Evolutionary conservation across 163 green algal species (phyloP).

Genomic region (Scenedesmus sp.): DNA sequence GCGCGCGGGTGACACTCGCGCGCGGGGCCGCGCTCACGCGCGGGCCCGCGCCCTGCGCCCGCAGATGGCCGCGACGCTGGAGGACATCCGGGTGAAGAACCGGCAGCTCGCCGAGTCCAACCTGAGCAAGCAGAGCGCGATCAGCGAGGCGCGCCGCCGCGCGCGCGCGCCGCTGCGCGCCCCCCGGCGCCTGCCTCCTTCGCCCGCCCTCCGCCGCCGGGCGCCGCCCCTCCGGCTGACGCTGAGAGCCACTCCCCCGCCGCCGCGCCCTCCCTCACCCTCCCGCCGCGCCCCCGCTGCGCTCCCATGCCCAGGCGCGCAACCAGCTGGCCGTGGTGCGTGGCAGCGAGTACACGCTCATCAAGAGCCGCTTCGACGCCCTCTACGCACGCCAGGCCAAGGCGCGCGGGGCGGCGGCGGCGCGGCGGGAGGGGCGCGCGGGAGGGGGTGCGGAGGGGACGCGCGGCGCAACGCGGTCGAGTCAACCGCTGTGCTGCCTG

Average conservation of each 20-base stretch:
- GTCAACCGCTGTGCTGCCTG: too few species aligned
- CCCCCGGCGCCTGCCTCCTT: too few species aligned
- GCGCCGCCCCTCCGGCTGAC: too few species aligned
- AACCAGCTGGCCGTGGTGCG: slow-evolving; percentile 84
- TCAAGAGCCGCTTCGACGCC: slow-evolving; percentile 66
- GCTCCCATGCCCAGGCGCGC: slow-evolving; percentile 30
- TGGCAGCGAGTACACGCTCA: slow-evolving; percentile 73
- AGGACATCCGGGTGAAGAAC: slow-evolving; percentile 58
- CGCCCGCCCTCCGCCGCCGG: too few species aligned
- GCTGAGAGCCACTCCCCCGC: too few species aligned
- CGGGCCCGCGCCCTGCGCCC: too few species aligned
- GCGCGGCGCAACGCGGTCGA: too few species aligned
- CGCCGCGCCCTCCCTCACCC: too few species aligned
- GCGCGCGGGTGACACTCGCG: not conserved
- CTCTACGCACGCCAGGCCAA: slow-evolving; percentile 66
- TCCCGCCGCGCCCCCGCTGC: not conserved
- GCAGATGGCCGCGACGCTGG: slow-evolving; percentile 54
- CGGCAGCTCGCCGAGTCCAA: slow-evolving; percentile 53
- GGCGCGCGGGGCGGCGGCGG: slow-evolving; percentile 54
- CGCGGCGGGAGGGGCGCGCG: too few species aligned
- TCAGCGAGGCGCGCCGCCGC: slow-evolving; percentile 54
- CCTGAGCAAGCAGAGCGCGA: slow-evolving; percentile 52
- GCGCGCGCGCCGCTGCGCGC: too few species aligned
- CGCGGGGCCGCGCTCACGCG: not conserved
- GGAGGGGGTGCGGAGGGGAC: too few species aligned